Percentiles rank a stretch among this genome's conserved stretches.
Conservation (phyloP, 805 yeast genomes). For the Ogataea salicorniae region DNA sequence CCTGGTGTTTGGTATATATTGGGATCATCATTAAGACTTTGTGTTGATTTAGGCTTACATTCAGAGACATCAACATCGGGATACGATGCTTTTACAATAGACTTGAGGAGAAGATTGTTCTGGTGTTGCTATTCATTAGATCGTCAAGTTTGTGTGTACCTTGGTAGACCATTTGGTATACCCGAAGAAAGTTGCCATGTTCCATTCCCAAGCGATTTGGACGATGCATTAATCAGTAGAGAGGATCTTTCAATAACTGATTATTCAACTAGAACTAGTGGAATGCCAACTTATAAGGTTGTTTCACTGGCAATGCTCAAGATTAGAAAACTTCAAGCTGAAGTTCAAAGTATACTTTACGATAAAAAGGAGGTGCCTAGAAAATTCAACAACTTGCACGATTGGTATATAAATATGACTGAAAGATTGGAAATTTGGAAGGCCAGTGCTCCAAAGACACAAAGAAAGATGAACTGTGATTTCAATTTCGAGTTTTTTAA, state of each 20-base stretch:
- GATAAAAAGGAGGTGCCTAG: constrained; percentile 72
- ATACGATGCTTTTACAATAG: constrained; percentile 53
- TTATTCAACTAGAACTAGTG: constrained; percentile 33
- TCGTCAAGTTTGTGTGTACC: constrained; percentile 77
- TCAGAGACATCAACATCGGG: constrained; percentile 43
- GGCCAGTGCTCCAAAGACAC: constrained; percentile 47
- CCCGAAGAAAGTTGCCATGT: constrained; percentile 76
- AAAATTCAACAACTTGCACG: constrained; percentile 42
- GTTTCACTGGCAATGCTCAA: constrained; percentile 64
- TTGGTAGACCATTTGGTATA: constrained; percentile 84
- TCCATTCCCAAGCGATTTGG: constrained; percentile 66
- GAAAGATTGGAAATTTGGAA: constrained; percentile 60
- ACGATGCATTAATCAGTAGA: constrained; percentile 56
- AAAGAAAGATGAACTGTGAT: constrained; percentile 61
- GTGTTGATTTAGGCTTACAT: constrained; percentile 83
- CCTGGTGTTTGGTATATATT: constrained; percentile 93
- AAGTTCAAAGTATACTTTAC: constrained; percentile 66
- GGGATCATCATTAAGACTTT: constrained; percentile 73
- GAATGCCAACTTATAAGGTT: constrained; percentile 52
- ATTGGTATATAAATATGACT: constrained; percentile 59
- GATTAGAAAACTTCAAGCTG: constrained; percentile 71
- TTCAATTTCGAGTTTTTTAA: constrained; percentile 67
- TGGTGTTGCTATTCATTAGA: constrained; percentile 90
- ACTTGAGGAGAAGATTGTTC: constrained; percentile 68
- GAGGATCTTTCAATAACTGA: constrained; percentile 30